phyloP scores from a whole-genome alignment of 495 filamentous ascomycete species.

The Filosporella fistucella region DNA sequence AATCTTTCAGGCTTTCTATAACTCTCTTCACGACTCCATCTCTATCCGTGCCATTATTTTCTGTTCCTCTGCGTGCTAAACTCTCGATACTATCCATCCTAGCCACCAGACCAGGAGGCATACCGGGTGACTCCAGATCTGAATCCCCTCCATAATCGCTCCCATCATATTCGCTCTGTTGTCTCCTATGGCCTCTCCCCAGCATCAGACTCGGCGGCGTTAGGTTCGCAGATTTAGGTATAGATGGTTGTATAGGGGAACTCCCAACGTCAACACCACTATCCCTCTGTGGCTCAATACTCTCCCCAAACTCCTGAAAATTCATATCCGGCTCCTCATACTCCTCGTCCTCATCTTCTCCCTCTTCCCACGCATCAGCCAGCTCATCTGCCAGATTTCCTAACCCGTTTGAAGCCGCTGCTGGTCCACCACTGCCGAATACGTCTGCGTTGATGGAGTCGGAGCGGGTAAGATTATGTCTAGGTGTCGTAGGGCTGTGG shows the following conservation, averaged over 20 bases:
- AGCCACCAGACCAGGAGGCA: conserved; percentile 66
- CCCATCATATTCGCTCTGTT: conserved; percentile 51
- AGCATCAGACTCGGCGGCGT: conserved; percentile 4
- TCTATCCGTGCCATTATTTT: conserved; percentile 62
- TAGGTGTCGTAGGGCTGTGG: conserved; percentile 57
- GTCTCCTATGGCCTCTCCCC: conserved; percentile 32
- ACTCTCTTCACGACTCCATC: conserved; percentile 69
- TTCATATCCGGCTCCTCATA: conserved; percentile 41
- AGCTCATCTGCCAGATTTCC: conserved; percentile 73
- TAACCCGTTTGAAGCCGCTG: conserved; percentile 47
- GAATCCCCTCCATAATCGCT: conserved; percentile 65
- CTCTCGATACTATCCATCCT: conserved; percentile 76
- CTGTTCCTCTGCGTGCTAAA: conserved; percentile 65
- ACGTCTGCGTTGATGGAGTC: conserved; percentile 45
- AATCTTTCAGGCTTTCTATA: conserved; percentile 67
- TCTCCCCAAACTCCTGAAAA: conserved; percentile 36
- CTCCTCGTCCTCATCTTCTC: conserved; percentile 53
- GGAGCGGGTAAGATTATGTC: conserved; percentile 42
- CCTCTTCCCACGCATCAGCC: conserved; percentile 51
- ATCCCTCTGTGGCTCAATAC: conserved; percentile 10
- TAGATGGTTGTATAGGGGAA: conserved; percentile 6
- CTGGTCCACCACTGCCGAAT: conserved; percentile 30
- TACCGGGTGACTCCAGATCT: conserved; percentile 66
- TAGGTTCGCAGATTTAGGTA: conserved; percentile 11
- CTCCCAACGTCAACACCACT: conserved; percentile 22